phyloP scores from a whole-genome alignment of 768 basidiomycete genomes.

The Hygrophorus pudorinus region DNA sequence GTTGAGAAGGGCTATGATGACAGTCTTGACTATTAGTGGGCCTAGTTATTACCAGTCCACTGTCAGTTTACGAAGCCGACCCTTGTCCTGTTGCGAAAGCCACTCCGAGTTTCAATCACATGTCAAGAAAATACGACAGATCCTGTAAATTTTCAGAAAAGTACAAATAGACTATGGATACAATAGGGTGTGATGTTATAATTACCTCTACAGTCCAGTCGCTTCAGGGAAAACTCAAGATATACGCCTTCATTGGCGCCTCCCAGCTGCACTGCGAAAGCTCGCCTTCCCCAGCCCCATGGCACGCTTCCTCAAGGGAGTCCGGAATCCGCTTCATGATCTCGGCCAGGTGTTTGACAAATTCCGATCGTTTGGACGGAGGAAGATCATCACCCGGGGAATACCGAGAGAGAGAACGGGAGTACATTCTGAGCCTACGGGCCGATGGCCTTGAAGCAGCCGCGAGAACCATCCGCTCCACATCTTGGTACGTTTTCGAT shows the following conservation, averaged over 20 bases:
- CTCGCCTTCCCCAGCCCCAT: conserved; percentile 34
- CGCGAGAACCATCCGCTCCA: conserved; percentile 31
- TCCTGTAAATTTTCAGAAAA: no score
- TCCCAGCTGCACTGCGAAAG: conserved; percentile 54
- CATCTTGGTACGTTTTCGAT: conserved; percentile 30
- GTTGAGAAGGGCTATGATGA: neutral
- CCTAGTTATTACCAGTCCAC: neutral
- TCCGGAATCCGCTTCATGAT: conserved; percentile 24
- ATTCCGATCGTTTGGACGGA: conserved; percentile 8
- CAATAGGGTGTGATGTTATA: no score
- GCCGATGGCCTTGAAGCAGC: conserved; percentile 19
- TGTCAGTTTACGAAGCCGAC: no score
- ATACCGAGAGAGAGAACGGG: neutral
- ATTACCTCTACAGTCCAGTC: neutral
- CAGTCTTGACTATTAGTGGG: neutral
- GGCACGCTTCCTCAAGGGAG: conserved; percentile 30
- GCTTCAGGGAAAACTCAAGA: conserved; percentile 48
- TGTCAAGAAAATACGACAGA: neutral
- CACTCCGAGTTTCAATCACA: neutral
- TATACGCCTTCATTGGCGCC: conserved; percentile 45
- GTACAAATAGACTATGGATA: no score
- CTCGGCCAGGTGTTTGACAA: conserved; percentile 11
- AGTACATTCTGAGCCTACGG: neutral
- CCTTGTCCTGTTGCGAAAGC: no score
- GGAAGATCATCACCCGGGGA: conserved; percentile 7